Evolutionary conservation across 2,329 filamentous ascomycete species (phyloP).

Genomic region (Ophiognomonia clavigignenti-juglandacearum): DNA sequence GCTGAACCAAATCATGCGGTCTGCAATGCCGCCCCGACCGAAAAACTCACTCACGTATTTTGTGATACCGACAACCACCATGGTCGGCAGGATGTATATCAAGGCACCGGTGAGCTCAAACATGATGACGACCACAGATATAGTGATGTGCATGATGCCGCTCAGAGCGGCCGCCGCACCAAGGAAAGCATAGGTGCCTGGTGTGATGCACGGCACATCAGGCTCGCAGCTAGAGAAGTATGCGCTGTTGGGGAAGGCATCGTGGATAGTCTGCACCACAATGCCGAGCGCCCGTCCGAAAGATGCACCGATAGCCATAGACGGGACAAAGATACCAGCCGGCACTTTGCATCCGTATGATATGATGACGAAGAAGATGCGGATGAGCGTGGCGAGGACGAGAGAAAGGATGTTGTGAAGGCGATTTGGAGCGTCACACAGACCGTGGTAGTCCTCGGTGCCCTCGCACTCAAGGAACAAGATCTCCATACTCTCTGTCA

Average conservation of each 20-base stretch:
- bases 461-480: conserved; percentile 91
- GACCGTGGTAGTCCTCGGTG: conserved; percentile 78
- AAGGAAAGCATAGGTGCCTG: conserved; percentile 93
- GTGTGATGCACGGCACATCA: conserved; percentile 93
- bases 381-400: conserved; percentile 71
- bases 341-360: conserved; percentile 98
- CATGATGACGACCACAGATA: conserved; percentile 98
- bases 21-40: conserved; percentile 84
- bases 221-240: conserved; percentile 89
- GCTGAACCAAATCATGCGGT: conserved; percentile 98
- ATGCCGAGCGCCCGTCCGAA: conserved; percentile 95
- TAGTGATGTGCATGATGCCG: conserved; percentile 97
- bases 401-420: conserved; percentile 76
- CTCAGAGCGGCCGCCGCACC: conserved; percentile 87
- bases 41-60: conserved; percentile 89
- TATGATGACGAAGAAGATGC: conserved; percentile 82
- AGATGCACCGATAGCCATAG: conserved; percentile 93
- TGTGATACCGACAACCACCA: conserved; percentile 97
- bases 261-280: conserved; percentile 82
- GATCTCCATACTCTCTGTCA: conserved; percentile 99
- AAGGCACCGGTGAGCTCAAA: conserved; percentile 96
- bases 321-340: conserved; percentile 95
- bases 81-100: conserved; percentile 94
- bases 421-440: conserved; percentile 76
- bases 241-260: conserved; percentile 72